Percentiles rank a stretch among this genome's conserved stretches.
phyloP scores from a whole-genome alignment of 1,284 basidiomycete genomes.

The Boletus holoroseus region DNA sequence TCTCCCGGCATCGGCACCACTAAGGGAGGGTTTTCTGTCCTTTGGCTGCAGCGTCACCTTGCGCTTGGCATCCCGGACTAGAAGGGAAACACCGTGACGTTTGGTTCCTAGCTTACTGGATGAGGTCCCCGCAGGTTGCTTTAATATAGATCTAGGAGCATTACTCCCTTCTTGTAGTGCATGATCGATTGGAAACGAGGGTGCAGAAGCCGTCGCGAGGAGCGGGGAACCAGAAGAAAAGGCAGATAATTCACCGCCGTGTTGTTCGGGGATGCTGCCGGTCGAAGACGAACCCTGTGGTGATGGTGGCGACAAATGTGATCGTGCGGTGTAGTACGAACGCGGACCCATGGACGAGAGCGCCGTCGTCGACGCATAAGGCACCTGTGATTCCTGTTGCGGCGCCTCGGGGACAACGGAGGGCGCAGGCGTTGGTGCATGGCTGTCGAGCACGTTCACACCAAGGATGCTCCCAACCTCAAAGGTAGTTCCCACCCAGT shows the following conservation, averaged over 20 bases:
- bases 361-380: slow-evolving; percentile 20
- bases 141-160: slow-evolving; percentile 27
- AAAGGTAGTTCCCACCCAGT: slow-evolving; percentile 71
- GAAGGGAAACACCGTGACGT: slow-evolving; percentile 15
- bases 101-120: slow-evolving; percentile 9
- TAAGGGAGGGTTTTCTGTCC: background rate
- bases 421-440: slow-evolving; percentile 5
- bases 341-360: slow-evolving; percentile 21
- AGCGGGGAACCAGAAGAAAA: slow-evolving; percentile 27
- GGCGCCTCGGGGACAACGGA: slow-evolving; percentile 1
- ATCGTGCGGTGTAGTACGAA: slow-evolving; percentile 23
- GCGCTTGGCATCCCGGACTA: slow-evolving; percentile 15
- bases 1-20: background rate
- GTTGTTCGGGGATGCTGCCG: slow-evolving; percentile 16
- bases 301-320: slow-evolving; percentile 17
- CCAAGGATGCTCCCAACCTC: slow-evolving; percentile 55
- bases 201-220: slow-evolving; percentile 12
- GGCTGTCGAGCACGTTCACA: slow-evolving; percentile 28
- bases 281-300: slow-evolving; percentile 17
- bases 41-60: slow-evolving; percentile 5
- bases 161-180: slow-evolving; percentile 4
- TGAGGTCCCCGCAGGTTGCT: slow-evolving; percentile 11
- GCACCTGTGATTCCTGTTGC: slow-evolving; percentile 5
- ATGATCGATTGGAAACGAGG: slow-evolving; percentile 10
- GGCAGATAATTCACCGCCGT: slow-evolving; percentile 9